A percentile compares a stretch with the other conserved stretches of the same genome.
Evolutionary conservation across 2,329 filamentous ascomycete genomes (phyloP).

Genomic region (Esteya vermicola): DNA sequence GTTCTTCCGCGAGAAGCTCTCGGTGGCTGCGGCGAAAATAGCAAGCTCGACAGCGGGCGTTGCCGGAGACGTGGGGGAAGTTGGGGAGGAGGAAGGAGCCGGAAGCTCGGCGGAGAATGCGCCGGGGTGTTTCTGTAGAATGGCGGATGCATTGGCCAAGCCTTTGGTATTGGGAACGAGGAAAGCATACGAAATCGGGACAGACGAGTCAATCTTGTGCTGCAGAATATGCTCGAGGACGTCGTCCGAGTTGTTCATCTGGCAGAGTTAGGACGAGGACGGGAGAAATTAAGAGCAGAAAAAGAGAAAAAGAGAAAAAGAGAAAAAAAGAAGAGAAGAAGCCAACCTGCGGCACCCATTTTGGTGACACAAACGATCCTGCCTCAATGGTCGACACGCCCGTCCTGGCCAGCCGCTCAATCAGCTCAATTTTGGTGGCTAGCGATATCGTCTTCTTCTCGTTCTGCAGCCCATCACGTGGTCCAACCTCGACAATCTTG

Average conservation of each 20-base stretch:
- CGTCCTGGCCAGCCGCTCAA: constrained; percentile 52
- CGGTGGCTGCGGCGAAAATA: constrained; percentile 63
- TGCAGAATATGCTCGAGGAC: constrained; percentile 57
- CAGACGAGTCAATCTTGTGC: constrained; percentile 35
- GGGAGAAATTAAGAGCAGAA: neutral
- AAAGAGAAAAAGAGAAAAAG: neutral
- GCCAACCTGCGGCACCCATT: constrained; percentile 60
- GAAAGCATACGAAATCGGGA: constrained; percentile 61
- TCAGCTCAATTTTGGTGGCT: constrained; percentile 62
- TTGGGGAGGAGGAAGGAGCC: constrained; percentile 9
- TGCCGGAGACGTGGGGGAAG: constrained; percentile 6
- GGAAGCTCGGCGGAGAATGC: constrained; percentile 37
- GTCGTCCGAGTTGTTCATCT: constrained; percentile 69
- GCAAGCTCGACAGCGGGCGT: constrained; percentile 24
- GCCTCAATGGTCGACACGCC: constrained; percentile 65
- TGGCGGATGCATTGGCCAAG: constrained; percentile 43
- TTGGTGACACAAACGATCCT: constrained; percentile 69
- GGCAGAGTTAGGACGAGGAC: neutral
- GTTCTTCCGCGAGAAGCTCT: constrained; percentile 67
- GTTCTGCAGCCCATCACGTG: constrained; percentile 77
- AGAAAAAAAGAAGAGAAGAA: neutral
- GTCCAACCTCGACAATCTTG: constrained; percentile 65
- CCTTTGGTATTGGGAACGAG: constrained; percentile 67
- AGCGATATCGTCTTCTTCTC: constrained; percentile 59
- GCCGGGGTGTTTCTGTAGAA: constrained; percentile 37